Base-by-base conservation (phyloP, 2,329 filamentous ascomycete species). In the Fusarium sarcochroum region DNA sequence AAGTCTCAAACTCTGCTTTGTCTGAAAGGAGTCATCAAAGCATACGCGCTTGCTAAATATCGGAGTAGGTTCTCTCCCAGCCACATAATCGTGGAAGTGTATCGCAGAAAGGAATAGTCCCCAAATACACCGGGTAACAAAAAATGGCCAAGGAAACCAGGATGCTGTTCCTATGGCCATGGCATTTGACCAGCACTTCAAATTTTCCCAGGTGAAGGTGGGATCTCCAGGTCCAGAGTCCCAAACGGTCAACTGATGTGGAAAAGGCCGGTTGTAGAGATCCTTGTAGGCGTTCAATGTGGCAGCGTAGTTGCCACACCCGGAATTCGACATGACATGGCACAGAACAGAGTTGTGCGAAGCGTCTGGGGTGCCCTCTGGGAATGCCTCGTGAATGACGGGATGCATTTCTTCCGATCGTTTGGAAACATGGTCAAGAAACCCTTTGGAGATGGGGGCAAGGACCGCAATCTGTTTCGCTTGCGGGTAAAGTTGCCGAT, bases 211-310 rank as follows among this genome's bases (percentile, higher is more conserved):
- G 0, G 30, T 56, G 0, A 54, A 35, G 10, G 46, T 7, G 0
- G 58, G 21, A 3, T 44, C 45, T 1, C 59, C 41, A 0, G 59
- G 59, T 0, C 48, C 32, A 0, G 59, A 63, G 37, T 63, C 59
- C 13, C 56, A 63, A 0, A 63, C 58, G 0, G 48, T 55, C 1
- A 63, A 34, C 1, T 3, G 6, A 21, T 63, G 59, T 0, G 59
- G 58, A 48, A 63, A 47, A 4, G 59, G 58, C 0, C 10, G 17
- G 6, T 38, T 38, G 9, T 63, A 34, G 2, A 32, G 11, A 5
- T 63, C 59, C 1, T n/a, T 48, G 10, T 63, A 63, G 1, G 59
- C 59, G 14, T 63, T 63, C 4, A 63, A 14, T 0, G 58, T 63
- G 0, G 41, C 32, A 0, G 37, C 45, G 5, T 63, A 63, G 2